Evolutionary conservation across 768 basidiomycete genomes (phyloP).

Genomic region (Wakefieldia striispora): DNA sequence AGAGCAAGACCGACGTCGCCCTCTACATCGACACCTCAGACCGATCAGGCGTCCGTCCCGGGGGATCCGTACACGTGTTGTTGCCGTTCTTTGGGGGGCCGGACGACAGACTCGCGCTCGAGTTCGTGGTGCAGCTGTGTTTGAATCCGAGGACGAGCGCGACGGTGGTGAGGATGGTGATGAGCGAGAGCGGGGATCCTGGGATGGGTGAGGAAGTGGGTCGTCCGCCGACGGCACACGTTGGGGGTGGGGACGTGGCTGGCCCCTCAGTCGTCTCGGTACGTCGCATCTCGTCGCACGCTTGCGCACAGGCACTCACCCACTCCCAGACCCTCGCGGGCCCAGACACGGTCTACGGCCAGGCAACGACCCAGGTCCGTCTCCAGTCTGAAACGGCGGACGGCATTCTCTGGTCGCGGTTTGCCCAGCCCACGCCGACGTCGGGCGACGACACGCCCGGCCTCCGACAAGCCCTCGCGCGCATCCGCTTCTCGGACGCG

Average conservation of each 20-base stretch:
- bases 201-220: constrained; percentile 31
- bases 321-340: constrained; percentile 35
- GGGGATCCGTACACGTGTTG: constrained; percentile 62
- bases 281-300: not conserved
- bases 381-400: constrained; percentile 86
- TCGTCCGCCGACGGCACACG: constrained; percentile 24
- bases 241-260: constrained; percentile 1
- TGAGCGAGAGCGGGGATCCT: constrained; percentile 54
- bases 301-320: not conserved
- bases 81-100: constrained; percentile 94
- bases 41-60: constrained; percentile 17
- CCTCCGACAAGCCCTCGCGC: constrained; percentile 40
- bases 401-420: constrained; percentile 69
- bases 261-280: constrained; percentile 2
- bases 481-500: constrained; percentile 61
- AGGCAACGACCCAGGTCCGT: constrained; percentile 57
- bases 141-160: constrained; percentile 64
- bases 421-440: constrained; percentile 35
- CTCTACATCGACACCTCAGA: constrained; percentile 74
- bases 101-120: constrained; percentile 85
- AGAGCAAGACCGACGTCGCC: constrained; percentile 72
- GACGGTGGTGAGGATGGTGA: constrained; percentile 64
- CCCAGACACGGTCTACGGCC: constrained; percentile 72
- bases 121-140: constrained; percentile 83
- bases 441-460: constrained; percentile 3